Conservation (phyloP, 1,284 basidiomycete species). For the Tilletia setariae region DNA sequence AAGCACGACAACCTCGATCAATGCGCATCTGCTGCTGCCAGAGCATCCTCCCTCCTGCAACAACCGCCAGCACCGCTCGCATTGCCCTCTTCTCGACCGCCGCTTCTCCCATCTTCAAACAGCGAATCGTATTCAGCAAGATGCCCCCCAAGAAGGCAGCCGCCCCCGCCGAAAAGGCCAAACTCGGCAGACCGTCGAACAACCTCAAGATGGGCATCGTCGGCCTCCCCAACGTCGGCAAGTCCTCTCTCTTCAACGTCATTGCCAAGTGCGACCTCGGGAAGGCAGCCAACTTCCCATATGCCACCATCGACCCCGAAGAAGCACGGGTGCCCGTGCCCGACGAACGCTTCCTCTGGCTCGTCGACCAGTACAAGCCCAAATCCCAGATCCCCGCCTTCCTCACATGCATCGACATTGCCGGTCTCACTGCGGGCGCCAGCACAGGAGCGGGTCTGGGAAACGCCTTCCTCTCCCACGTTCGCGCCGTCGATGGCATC, state of each 20-base stretch:
- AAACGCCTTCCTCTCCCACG: constrained; percentile 95
- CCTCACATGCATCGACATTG: constrained; percentile 97
- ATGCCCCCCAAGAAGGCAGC: constrained; percentile 50
- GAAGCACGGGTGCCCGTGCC: constrained; percentile 92
- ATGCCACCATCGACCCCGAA: constrained; percentile 73
- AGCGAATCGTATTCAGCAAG: constrained; percentile 17
- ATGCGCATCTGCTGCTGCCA: neutral
- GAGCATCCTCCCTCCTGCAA: neutral
- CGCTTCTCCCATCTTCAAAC: neutral
- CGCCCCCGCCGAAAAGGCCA: constrained; percentile 41
- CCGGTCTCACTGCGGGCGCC: constrained; percentile 91
- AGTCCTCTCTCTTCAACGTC: constrained; percentile 65
- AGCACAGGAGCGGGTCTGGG: constrained; percentile 97
- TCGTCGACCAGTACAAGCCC: constrained; percentile 87
- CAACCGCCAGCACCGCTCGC: neutral
- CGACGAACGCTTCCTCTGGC: constrained; percentile 90
- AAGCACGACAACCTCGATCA: too few species aligned
- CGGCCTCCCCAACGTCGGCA: constrained; percentile 53
- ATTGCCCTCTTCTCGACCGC: neutral
- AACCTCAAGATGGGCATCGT: constrained; percentile 54
- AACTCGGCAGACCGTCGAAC: constrained; percentile 50
- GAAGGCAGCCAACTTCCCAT: constrained; percentile 97
- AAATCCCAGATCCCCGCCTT: constrained; percentile 83
- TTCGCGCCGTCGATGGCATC: constrained; percentile 97
- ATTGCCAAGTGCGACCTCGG: constrained; percentile 85